phyloP scores from a whole-genome alignment of 805 yeast species.

The Suhomyces sp. region DNA sequence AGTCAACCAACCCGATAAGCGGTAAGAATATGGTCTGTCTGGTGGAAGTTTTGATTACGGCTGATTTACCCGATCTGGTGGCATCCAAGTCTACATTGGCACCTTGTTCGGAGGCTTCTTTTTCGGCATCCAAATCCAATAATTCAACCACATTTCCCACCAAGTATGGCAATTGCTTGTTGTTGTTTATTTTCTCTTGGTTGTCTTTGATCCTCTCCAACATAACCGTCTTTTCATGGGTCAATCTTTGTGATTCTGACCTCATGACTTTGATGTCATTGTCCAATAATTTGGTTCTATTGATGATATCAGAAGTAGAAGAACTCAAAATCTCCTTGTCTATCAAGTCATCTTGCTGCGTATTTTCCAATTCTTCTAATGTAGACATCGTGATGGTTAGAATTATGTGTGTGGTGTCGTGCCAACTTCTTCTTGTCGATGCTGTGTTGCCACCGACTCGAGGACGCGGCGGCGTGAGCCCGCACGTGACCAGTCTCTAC shows the following conservation, averaged over 20 bases:
- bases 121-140: constrained; percentile 81
- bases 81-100: constrained; percentile 94
- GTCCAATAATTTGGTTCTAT: constrained; percentile 83
- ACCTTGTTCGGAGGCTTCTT: constrained; percentile 82
- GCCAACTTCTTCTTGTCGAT: background rate
- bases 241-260: constrained; percentile 83
- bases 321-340: constrained; percentile 79
- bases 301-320: constrained; percentile 77
- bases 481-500: background rate
- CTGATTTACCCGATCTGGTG: constrained; percentile 90
- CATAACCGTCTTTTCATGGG: constrained; percentile 93
- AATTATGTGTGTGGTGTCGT: background rate
- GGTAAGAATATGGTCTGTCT: constrained; percentile 97
- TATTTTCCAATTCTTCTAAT: constrained; percentile 70
- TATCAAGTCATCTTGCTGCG: constrained; percentile 53
- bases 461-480: background rate
- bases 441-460: constrained; percentile 3
- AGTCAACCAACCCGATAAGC: constrained; percentile 91
- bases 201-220: constrained; percentile 90
- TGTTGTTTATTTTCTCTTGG: constrained; percentile 92
- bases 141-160: constrained; percentile 97
- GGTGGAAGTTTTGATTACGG: constrained; percentile 95
- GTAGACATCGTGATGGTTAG: constrained; percentile 59
- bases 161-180: constrained; percentile 90
- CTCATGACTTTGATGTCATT: constrained; percentile 94